A percentile compares a stretch with the other conserved stretches of the same genome.
Evolutionary conservation across 2,329 filamentous ascomycete species (phyloP).

Genomic region (Trematosphaeria pertusa): DNA sequence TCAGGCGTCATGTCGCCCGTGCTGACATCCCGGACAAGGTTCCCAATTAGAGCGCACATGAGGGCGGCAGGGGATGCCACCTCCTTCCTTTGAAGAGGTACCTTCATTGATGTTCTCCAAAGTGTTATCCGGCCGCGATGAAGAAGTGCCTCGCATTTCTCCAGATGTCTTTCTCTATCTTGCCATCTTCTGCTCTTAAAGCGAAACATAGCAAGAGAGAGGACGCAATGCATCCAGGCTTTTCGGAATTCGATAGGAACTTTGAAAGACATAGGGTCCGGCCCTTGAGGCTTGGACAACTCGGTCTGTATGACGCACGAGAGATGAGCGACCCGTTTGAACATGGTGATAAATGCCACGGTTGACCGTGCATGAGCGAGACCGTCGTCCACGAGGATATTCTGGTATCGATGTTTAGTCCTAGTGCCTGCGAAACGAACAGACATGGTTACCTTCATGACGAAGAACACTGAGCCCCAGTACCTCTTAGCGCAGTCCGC

Average conservation of each 20-base stretch:
- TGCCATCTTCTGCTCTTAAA: background rate
- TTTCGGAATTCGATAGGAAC: background rate
- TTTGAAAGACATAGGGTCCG: background rate
- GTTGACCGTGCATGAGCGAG: background rate
- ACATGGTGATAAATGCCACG: background rate
- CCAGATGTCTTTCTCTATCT: background rate
- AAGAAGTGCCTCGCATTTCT: background rate
- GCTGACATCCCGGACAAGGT: background rate
- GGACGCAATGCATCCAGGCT: background rate
- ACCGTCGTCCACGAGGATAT: background rate
- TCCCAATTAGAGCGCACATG: background rate
- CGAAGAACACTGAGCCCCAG: background rate
- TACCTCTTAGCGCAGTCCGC: background rate
- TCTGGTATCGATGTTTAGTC: too few relatives aligned
- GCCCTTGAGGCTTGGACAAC: background rate
- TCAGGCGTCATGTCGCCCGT: background rate
- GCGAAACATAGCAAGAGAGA: background rate
- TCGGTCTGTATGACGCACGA: background rate
- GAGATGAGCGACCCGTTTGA: background rate
- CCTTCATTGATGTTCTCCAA: background rate
- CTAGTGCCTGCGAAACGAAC: too few relatives aligned
- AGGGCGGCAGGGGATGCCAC: background rate
- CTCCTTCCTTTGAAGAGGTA: background rate
- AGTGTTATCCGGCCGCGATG: background rate
- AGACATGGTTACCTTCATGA: background rate